Base-by-base conservation (phyloP, 371 early-diverging fungal species). In the Mucor ambiguus region DNA sequence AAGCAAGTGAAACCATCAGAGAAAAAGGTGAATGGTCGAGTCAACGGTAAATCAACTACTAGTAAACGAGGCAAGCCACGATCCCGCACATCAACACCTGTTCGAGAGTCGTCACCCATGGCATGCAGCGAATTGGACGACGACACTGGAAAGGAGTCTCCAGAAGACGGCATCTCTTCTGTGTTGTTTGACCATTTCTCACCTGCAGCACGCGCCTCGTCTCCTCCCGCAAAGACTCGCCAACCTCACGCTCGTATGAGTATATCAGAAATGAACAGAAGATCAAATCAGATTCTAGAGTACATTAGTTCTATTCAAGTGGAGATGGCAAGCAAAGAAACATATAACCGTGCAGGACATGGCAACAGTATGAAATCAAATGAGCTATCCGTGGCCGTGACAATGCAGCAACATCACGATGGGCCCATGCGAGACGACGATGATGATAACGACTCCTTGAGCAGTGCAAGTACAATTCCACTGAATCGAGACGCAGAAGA, bases 241-340 rank as follows among this genome's bases (percentile, higher is more conserved):
- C 73, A 75, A 44, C 84, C 86, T 1, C 71, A 81, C 54, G 62
- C 80, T 26, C 72, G 73, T 30, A 81, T 86, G 79, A 77, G 79
- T 11, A 62, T 88, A 5, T 71, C 73, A 32, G 86, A 88, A 62
- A 88, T 86, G 88, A 85, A 74, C 66, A 78, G 83, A 71, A 79
- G 88, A n/a, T 79, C 84, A 12, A 82, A 82, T 58, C 82, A 81
- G 26, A 69, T 88, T n/a, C 64, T 85, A 56, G 88, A 88, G 49
- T 85, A 86, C 62, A 83, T 88, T 20, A 74, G 81, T 38, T 82
- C 84, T 3, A 69, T 83, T 5, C 88, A 86, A 64, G 76, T 84
- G 14, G 78, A 81, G 26, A 83, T 85, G 83, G 79, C 80, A 5
- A 77, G 75, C 37, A 75, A 75, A 46, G 62, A 63, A 28, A 26